Evolutionary conservation across 345 rosid species (phyloP).

Genomic region (Dimocarpus longan): DNA sequence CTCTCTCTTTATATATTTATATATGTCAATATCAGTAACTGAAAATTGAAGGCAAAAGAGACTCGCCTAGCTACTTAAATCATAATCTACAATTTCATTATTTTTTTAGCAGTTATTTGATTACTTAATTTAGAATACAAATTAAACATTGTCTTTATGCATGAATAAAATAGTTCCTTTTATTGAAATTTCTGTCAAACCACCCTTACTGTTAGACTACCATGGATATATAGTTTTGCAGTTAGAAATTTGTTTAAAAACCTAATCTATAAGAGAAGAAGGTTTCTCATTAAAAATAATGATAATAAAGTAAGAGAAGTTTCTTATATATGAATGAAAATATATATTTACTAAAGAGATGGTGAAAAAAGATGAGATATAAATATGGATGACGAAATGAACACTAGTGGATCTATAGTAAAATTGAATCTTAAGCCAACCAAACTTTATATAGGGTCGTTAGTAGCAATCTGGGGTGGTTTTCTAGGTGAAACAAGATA

Average conservation of each 20-base stretch:
- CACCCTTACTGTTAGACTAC: no score
- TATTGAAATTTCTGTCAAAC: no score
- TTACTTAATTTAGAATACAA: background rate
- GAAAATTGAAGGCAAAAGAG: constrained; percentile 21
- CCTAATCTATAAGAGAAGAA: background rate
- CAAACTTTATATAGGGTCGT: constrained; percentile 5
- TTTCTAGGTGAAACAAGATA: background rate
- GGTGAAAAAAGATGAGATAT: background rate
- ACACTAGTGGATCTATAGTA: background rate
- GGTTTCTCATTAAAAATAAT: background rate
- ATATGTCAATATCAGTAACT: constrained; percentile 5
- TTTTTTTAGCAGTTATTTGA: background rate
- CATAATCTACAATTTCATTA: constrained; percentile 13
- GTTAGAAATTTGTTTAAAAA: no score
- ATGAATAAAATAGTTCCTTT: background rate
- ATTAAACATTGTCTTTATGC: background rate
- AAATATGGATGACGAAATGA: background rate
- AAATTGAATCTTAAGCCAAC: background rate
- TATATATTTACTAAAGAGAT: no score
- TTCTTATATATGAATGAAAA: background rate
- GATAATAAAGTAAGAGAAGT: background rate
- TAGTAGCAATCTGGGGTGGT: background rate
- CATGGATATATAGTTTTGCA: no score
- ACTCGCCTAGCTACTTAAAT: constrained; percentile 16
- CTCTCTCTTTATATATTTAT: no score